phyloP scores from a whole-genome alignment of 2,329 filamentous ascomycete species.

The Cladobotryum protrusum region DNA sequence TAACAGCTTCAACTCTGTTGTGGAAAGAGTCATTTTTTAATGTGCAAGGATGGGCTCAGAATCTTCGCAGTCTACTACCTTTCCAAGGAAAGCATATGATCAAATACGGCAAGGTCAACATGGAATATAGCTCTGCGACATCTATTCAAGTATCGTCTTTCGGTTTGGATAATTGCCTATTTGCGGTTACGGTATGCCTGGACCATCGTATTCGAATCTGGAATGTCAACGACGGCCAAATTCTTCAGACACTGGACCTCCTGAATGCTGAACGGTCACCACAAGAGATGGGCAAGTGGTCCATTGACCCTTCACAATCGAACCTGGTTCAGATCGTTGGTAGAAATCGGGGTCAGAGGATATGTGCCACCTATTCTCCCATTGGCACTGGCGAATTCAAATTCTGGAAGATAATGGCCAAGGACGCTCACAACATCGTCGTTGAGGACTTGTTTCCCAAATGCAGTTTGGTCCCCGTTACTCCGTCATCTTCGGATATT shows the following conservation, averaged over 20 bases:
- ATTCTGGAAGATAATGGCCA: conserved; percentile 72
- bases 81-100: conserved; percentile 61
- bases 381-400: conserved; percentile 87
- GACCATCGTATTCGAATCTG: conserved; percentile 87
- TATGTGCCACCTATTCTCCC: conserved; percentile 79
- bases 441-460: conserved; percentile 67
- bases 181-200: conserved; percentile 74
- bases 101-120: conserved; percentile 55
- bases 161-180: conserved; percentile 44
- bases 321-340: conserved; percentile 71
- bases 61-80: conserved; percentile 58
- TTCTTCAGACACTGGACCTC: conserved; percentile 72
- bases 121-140: conserved; percentile 62
- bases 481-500: conserved; percentile 64
- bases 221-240: conserved; percentile 76
- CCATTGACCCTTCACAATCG: conserved; percentile 71
- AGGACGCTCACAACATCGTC: conserved; percentile 56
- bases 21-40: conserved; percentile 73
- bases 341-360: conserved; percentile 43
- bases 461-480: conserved; percentile 55
- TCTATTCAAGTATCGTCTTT: conserved; percentile 51
- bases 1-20: conserved; percentile 21
- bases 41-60: conserved; percentile 65
- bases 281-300: conserved; percentile 65
- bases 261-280: conserved; percentile 60